These are phyloP conservation scores for Tylopilus cervinicoccineus DNA, from an alignment of 768 basidiomycete genomes.

Conservation along the genomic window DNA sequence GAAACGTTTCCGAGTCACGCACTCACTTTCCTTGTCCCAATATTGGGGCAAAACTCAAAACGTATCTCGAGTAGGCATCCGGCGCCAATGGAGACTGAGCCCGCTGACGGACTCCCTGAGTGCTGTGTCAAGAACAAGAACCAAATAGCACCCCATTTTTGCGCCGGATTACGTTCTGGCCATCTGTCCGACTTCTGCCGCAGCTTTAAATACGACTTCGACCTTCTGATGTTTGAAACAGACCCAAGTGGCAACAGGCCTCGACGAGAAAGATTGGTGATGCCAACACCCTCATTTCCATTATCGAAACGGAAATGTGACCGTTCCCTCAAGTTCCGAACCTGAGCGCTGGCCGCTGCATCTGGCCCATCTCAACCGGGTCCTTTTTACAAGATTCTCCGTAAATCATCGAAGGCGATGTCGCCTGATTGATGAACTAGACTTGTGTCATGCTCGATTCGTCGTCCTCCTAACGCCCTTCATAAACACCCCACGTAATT, in stretches of 20 bases:
- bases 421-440: background rate
- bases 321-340: background rate
- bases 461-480: too few species aligned
- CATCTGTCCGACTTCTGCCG: too few species aligned
- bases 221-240: background rate
- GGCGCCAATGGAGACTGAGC: too few species aligned
- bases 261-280: background rate
- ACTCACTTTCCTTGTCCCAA: background rate
- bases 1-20: background rate
- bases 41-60: background rate
- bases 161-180: too few species aligned
- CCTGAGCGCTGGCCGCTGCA: background rate
- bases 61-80: background rate
- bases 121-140: too few species aligned
- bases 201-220: too few species aligned
- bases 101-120: too few species aligned
- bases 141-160: too few species aligned
- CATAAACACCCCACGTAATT: background rate
- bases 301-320: background rate
- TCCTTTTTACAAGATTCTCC: background rate
- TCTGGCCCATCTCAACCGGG: background rate
- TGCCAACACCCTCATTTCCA: background rate
- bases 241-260: background rate
- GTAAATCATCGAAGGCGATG: background rate
- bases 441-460: too few species aligned